phyloP scores from a whole-genome alignment of 2,329 filamentous ascomycete genomes.

The Chaetomium globosum region DNA sequence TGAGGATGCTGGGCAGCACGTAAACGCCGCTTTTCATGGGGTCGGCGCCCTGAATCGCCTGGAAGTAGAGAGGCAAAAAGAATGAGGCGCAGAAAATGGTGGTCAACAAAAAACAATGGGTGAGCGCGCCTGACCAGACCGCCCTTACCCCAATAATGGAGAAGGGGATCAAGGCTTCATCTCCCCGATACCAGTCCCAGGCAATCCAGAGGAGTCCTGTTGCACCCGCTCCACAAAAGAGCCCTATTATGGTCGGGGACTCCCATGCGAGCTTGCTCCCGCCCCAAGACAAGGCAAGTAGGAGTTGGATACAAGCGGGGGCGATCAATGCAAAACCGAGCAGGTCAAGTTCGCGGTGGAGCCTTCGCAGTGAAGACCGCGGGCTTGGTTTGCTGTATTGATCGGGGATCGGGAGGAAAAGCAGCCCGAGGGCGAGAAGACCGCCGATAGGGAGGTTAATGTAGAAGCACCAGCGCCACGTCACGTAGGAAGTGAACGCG shows the following conservation, averaged over 20 bases:
- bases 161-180: slow-evolving; percentile 39
- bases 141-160: slow-evolving; percentile 33
- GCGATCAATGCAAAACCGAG: slow-evolving; percentile 50
- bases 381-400: slow-evolving; percentile 41
- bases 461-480: slow-evolving; percentile 54
- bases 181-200: slow-evolving; percentile 46
- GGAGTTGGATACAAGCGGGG: slow-evolving; percentile 46
- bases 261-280: slow-evolving; percentile 47
- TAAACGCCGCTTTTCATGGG: slow-evolving; percentile 43
- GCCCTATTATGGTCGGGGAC: slow-evolving; percentile 45
- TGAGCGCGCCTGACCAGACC: slow-evolving; percentile 37
- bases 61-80: slow-evolving; percentile 46
- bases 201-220: slow-evolving; percentile 43
- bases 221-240: slow-evolving; percentile 45
- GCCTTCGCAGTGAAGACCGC: slow-evolving; percentile 34
- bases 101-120: slow-evolving; percentile 33
- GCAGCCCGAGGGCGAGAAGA: slow-evolving; percentile 41
- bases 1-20: slow-evolving; percentile 39
- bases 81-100: slow-evolving; percentile 36
- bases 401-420: slow-evolving; percentile 45
- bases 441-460: slow-evolving; percentile 52
- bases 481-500: slow-evolving; percentile 44
- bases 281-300: slow-evolving; percentile 52
- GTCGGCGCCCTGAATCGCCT: slow-evolving; percentile 40
- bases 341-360: slow-evolving; percentile 46